A percentile compares a stretch with the other conserved stretches of the same genome.
These are phyloP conservation scores for Euphorbia tirucalli DNA, from an alignment of 345 rosid genomes.

Conservation along the genomic window DNA sequence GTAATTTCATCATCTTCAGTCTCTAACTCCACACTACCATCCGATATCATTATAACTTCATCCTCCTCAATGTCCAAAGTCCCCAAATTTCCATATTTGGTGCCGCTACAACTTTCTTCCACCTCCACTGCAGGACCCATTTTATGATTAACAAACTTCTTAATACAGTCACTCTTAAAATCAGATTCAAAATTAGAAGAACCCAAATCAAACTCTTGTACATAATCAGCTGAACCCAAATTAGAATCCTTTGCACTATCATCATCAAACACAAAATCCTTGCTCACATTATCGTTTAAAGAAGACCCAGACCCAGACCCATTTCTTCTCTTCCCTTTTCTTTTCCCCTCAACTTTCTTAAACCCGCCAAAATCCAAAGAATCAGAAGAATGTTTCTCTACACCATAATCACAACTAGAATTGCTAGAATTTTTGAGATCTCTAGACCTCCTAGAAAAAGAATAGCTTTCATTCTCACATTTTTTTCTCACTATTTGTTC, in stretches of 20 bases:
- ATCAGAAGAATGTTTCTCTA: not conserved
- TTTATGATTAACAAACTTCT: not conserved
- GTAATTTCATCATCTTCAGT: conserved; percentile 6
- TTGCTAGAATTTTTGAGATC: not conserved
- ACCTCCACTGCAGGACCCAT: not conserved
- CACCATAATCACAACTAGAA: not conserved
- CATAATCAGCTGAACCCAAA: conserved; percentile 3
- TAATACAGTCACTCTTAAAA: not conserved
- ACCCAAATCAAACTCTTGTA: not conserved
- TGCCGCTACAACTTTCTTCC: not conserved
- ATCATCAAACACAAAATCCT: not conserved
- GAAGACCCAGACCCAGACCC: not conserved
- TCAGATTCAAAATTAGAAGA: not conserved
- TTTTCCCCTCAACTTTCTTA: not conserved
- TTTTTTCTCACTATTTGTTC: not conserved
- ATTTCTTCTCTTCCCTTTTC: not conserved
- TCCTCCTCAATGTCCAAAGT: conserved; percentile 7
- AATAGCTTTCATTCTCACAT: not conserved
- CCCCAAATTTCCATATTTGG: not conserved
- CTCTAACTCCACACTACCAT: not conserved
- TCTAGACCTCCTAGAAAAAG: not conserved
- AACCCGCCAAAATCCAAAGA: not conserved
- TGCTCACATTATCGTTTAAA: not conserved
- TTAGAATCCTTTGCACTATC: not conserved
- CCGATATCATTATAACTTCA: not conserved